Evolutionary conservation across 2,329 filamentous ascomycete genomes (phyloP).

Genomic region (Fusarium kyushuense): DNA sequence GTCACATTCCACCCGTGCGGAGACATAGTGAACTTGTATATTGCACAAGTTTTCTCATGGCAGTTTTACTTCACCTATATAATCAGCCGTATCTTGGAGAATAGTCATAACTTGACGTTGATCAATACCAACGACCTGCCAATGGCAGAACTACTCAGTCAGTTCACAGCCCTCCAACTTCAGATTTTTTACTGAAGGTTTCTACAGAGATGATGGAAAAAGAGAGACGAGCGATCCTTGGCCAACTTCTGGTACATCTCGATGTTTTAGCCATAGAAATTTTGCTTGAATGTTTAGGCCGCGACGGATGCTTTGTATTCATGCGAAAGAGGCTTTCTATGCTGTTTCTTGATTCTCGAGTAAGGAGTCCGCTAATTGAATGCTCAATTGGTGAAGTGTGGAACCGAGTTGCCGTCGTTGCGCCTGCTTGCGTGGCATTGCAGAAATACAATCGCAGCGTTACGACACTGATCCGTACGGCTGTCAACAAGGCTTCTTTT

Average conservation of each 20-base stretch:
- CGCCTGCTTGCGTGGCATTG: too few species aligned
- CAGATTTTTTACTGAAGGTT: not conserved
- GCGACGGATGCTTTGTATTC: too few species aligned
- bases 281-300: too few species aligned
- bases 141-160: rapidly evolving
- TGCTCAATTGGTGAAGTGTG: too few species aligned
- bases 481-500: not conserved
- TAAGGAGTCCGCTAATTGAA: too few species aligned
- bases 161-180: not conserved
- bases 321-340: too few species aligned
- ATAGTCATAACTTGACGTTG: rapidly evolving
- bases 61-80: too few species aligned
- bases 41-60: not conserved
- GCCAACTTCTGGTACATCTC: not conserved
- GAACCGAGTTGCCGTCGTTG: too few species aligned
- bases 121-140: not conserved
- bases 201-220: not conserved
- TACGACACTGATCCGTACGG: too few species aligned
- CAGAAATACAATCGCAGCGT: too few species aligned
- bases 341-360: too few species aligned
- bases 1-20: too few species aligned
- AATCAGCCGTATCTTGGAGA: not conserved
- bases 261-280: not conserved
- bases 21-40: not conserved
- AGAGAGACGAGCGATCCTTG: not conserved